Percentiles rank a stretch among this genome's conserved stretches.
phyloP scores from a whole-genome alignment of 495 filamentous ascomycete genomes.

The Xylaria telfairii region DNA sequence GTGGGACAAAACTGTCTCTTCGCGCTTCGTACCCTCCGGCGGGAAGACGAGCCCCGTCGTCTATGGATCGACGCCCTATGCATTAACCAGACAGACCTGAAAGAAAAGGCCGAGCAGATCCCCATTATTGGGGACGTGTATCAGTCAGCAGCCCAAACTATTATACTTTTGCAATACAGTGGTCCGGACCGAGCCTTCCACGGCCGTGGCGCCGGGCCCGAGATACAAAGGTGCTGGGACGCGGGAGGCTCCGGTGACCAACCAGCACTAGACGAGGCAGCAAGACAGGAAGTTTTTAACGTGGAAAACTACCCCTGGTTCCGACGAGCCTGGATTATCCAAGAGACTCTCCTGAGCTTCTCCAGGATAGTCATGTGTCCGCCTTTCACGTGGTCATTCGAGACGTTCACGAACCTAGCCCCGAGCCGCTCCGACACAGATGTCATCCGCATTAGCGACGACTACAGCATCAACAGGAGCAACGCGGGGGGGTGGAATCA shows the following conservation, averaged over 20 bases:
- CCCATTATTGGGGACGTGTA: constrained; percentile 5
- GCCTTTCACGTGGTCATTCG: not conserved
- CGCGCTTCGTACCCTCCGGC: not conserved
- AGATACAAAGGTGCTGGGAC: constrained; percentile 11
- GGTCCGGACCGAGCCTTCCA: constrained; percentile 2
- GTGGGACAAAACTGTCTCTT: constrained; percentile 7
- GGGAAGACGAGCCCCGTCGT: constrained; percentile 13
- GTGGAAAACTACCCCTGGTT: not conserved
- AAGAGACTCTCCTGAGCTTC: constrained; percentile 9
- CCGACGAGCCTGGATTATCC: not conserved
- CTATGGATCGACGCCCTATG: constrained; percentile 45
- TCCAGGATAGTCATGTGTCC: constrained; percentile 1
- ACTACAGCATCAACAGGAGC: constrained; percentile 1
- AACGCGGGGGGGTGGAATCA: constrained; percentile 9
- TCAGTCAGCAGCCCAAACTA: not conserved
- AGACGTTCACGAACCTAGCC: not conserved
- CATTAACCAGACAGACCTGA: constrained; percentile 41
- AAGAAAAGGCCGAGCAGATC: constrained; percentile 40
- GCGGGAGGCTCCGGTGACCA: not conserved
- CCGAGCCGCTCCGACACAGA: not conserved
- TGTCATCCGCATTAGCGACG: constrained; percentile 9
- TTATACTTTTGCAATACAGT: not conserved
- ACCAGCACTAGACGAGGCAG: not conserved
- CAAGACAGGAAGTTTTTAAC: not conserved
- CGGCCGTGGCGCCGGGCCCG: constrained; percentile 1